Percentiles rank a stretch among this genome's conserved stretches.
These are phyloP conservation scores for Mycosphaerelloides madeirae DNA, from an alignment of 2,329 filamentous ascomycete genomes.

Conservation along the genomic window DNA sequence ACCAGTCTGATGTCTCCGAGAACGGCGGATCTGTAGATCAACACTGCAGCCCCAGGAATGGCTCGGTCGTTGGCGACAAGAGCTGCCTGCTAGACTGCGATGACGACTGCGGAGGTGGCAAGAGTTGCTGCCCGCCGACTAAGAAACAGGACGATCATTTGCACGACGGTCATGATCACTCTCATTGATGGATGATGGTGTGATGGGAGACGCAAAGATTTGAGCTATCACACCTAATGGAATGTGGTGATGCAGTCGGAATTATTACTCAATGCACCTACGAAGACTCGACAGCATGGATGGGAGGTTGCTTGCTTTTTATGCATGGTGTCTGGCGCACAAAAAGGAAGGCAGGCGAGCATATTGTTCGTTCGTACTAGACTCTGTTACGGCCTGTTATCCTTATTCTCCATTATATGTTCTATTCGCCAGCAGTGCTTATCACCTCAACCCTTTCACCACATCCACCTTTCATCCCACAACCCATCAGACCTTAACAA, in stretches of 20 bases:
- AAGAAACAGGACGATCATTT: slow-evolving; percentile 10
- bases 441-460: too few species aligned
- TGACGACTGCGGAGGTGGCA: slow-evolving; percentile 40
- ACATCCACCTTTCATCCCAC: too few species aligned
- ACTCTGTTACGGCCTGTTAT: too few species aligned
- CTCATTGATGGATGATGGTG: slow-evolving; percentile 7
- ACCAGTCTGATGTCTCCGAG: slow-evolving; percentile 32
- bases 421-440: too few species aligned
- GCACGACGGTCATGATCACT: slow-evolving; percentile 15
- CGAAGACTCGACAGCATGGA: not conserved
- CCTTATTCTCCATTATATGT: too few species aligned
- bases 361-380: too few species aligned
- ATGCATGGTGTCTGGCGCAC: slow-evolving; percentile 2
- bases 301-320: not conserved
- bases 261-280: not conserved
- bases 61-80: slow-evolving; percentile 31
- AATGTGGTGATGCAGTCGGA: not conserved
- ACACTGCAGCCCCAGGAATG: slow-evolving; percentile 13
- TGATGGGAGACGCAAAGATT: not conserved
- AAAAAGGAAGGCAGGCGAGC: not conserved
- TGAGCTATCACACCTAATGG: not conserved
- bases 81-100: slow-evolving; percentile 42
- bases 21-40: too few species aligned
- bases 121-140: slow-evolving; percentile 38
- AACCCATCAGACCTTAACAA: slow-evolving; percentile 10